A percentile compares a stretch with the other conserved stretches of the same genome.
phyloP scores from a whole-genome alignment of 805 yeast species.

The Trichomonascus vanleenenianus region DNA sequence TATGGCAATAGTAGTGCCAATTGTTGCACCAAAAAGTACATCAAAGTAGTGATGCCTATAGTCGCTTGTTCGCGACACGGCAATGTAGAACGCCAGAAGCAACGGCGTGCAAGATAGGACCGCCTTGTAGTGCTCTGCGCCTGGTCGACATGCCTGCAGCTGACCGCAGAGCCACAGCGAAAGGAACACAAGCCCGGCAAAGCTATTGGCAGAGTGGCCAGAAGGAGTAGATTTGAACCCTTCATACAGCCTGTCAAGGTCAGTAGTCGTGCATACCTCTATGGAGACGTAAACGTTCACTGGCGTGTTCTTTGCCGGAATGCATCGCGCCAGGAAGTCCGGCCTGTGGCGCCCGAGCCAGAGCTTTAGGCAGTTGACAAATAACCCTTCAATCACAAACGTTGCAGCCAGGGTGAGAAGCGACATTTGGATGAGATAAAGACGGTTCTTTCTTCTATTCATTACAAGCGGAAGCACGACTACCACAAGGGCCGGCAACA shows the following conservation, averaged over 20 bases:
- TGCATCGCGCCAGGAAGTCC: slow-evolving; percentile 81
- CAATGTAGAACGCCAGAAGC: slow-evolving; percentile 66
- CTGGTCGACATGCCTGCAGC: slow-evolving; percentile 33
- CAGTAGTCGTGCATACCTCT: slow-evolving; percentile 31
- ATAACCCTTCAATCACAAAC: slow-evolving; percentile 47
- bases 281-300: slow-evolving; percentile 24
- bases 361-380: slow-evolving; percentile 71
- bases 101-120: slow-evolving; percentile 25
- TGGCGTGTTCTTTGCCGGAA: slow-evolving; percentile 56
- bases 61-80: slow-evolving; percentile 78
- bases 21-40: slow-evolving; percentile 58
- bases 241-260: slow-evolving; percentile 31
- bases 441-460: slow-evolving; percentile 14
- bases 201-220: slow-evolving; percentile 50
- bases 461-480: slow-evolving; percentile 24
- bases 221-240: slow-evolving; percentile 53
- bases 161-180: slow-evolving; percentile 44
- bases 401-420: slow-evolving; percentile 58
- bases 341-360: slow-evolving; percentile 90
- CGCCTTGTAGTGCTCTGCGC: slow-evolving; percentile 21
- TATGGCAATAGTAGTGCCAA: slow-evolving; percentile 58
- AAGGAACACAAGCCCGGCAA: slow-evolving; percentile 41
- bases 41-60: slow-evolving; percentile 91
- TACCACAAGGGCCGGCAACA: slow-evolving; percentile 18
- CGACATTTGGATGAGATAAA: slow-evolving; percentile 52